Evolutionary conservation across 345 rosid genomes (phyloP), one percentile per base, ranked within the genome.

Genomic region (Ailanthus altissimus): DNA sequence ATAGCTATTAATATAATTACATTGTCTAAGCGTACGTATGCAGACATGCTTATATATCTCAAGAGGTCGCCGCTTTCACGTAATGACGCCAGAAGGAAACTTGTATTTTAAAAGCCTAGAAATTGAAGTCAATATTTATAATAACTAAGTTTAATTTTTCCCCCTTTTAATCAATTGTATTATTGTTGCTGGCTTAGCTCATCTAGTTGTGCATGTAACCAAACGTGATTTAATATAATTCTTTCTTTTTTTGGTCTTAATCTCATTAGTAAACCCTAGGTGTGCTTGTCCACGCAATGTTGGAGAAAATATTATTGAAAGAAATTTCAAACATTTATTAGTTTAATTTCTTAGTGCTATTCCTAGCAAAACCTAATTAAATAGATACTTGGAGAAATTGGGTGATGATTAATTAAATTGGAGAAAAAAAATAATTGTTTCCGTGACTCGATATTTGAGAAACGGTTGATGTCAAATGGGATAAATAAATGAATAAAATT

Each of bases 201-300:
- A 46, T 73, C 57, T 60, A 26, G 60, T 62, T 26, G 56, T 60
- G 58, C 53, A 60, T 26, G 58, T 46, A 2, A 9, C 16, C 26
- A 25, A 59, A 56, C 38, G 18, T 57, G 53, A 42, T n/a, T n/a
- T n/a, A n/a, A n/a, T n/a, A n/a, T n/a, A n/a, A n/a, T n/a, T n/a
- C n/a, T n/a, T n/a, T n/a, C n/a, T n/a, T n/a, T n/a, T n/a, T n/a
- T n/a, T n/a, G n/a, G n/a, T 0, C 46, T 47, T 5, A 7, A 36
- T 49, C 58, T 6, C 8, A 28, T 54, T 53, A 38, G 21, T 40
- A 56, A 38, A 6, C 62, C 16, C 18, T 23, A 21, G 32, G 32
- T 56, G 75, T n/a, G 49, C 36, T 38, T 40, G 74, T 21, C 58
- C 74, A 70, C 74, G 74, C 74, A 70, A 54, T 66, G 43, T 66